Evolutionary conservation across 2,329 filamentous ascomycete species (phyloP).

Genomic region (Phyllosticta citrichinensis): DNA sequence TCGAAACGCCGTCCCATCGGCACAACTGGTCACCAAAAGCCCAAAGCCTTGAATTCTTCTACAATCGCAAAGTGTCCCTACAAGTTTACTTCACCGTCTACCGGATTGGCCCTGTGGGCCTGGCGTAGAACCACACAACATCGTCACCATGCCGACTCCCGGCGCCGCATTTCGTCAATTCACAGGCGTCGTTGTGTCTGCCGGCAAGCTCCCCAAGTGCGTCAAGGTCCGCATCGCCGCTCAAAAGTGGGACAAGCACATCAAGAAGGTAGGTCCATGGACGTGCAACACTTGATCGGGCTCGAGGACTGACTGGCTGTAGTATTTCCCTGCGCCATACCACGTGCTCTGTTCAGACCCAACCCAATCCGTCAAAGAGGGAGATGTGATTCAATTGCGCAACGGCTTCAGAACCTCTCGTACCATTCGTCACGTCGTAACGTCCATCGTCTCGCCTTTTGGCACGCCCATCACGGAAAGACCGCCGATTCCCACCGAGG

Average conservation of each 20-base stretch:
- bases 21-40: not conserved
- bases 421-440: conserved; percentile 63
- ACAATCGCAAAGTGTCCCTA: not conserved
- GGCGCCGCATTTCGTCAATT: conserved; percentile 17
- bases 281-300: not conserved
- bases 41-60: not conserved
- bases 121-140: not conserved
- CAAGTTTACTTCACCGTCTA: not conserved
- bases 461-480: conserved; percentile 54
- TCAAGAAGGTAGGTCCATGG: conserved; percentile 55
- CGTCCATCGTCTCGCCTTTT: conserved; percentile 62
- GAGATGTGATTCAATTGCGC: conserved; percentile 64
- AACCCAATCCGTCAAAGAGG: conserved; percentile 58
- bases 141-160: conserved; percentile 2
- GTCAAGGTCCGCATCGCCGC: conserved; percentile 67
- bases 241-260: conserved; percentile 60
- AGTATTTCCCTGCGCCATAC: conserved; percentile 56
- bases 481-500: conserved; percentile 54
- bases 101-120: not conserved
- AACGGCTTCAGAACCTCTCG: conserved; percentile 56
- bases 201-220: conserved; percentile 67
- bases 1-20: not conserved
- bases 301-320: not conserved
- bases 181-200: conserved; percentile 62
- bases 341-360: conserved; percentile 71